These are phyloP conservation scores for Sporothrix humicola DNA, from an alignment of 2,329 filamentous ascomycete genomes.

Conservation along the genomic window DNA sequence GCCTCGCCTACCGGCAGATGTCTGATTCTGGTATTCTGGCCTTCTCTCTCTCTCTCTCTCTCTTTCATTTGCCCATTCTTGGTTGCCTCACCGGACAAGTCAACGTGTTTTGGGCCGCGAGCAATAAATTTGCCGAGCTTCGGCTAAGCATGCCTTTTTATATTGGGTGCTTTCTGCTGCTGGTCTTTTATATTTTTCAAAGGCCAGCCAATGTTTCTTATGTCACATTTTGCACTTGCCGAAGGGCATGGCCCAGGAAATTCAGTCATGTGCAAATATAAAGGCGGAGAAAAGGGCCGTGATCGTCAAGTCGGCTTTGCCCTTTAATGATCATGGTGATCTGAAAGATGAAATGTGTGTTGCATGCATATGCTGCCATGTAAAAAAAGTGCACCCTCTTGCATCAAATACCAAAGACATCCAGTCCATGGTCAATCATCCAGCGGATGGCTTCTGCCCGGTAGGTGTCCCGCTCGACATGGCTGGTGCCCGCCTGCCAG, in stretches of 20 bases:
- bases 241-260: neutral
- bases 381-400: neutral
- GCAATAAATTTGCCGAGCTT: conserved; percentile 19
- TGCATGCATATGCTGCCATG: neutral
- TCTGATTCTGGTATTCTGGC: too few relatives aligned
- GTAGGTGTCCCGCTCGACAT: conserved; percentile 32
- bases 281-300: neutral
- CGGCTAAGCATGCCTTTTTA: conserved; percentile 17
- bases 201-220: neutral
- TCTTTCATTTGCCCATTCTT: neutral
- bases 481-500: conserved; percentile 25
- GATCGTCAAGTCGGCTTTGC: neutral
- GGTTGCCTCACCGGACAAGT: too few relatives aligned
- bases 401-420: conserved; percentile 31
- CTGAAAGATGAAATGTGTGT: too few relatives aligned
- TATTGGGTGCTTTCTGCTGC: neutral
- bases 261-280: conserved; percentile 2
- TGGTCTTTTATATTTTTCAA: too few relatives aligned
- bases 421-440: conserved; percentile 34
- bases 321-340: too few relatives aligned
- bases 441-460: conserved; percentile 34
- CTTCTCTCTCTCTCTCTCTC: neutral
- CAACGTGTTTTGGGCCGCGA: neutral
- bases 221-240: neutral
- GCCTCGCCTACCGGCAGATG: neutral